Percentiles rank a stretch among this genome's conserved stretches.
Conservation (phyloP, 2,329 filamentous ascomycete species). For the Pseudocercospora fijiensis region DNA sequence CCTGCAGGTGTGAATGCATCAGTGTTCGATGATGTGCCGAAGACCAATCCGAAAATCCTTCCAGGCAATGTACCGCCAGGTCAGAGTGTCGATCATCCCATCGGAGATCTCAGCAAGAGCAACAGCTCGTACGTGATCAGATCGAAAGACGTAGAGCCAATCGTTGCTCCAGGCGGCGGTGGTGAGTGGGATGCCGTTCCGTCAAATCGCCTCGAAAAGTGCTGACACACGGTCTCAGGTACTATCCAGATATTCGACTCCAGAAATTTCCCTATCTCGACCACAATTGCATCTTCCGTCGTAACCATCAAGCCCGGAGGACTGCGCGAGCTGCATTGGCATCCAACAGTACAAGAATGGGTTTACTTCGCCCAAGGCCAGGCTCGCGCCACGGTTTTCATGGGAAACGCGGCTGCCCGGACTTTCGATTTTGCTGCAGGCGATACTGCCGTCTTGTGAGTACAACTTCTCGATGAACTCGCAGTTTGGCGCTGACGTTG, state of each 20-base stretch:
- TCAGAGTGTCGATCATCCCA: constrained; percentile 47
- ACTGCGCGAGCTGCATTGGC: constrained; percentile 68
- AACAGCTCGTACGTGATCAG: constrained; percentile 58
- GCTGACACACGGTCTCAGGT: constrained; percentile 31
- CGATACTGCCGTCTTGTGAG: constrained; percentile 42
- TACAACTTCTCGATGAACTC: neutral
- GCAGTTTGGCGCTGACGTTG: constrained; percentile 4
- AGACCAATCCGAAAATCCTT: constrained; percentile 61
- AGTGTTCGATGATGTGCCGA: constrained; percentile 60
- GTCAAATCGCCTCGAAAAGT: neutral
- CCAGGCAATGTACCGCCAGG: constrained; percentile 50
- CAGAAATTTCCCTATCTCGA: constrained; percentile 64
- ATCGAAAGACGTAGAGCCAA: constrained; percentile 12
- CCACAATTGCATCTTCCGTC: constrained; percentile 64
- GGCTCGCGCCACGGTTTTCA: constrained; percentile 63
- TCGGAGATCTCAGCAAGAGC: constrained; percentile 47
- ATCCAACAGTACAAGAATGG: constrained; percentile 62
- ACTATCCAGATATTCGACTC: constrained; percentile 62
- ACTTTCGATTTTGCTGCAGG: constrained; percentile 67
- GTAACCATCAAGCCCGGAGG: constrained; percentile 64
- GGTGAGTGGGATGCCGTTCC: constrained; percentile 31
- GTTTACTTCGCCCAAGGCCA: constrained; percentile 66
- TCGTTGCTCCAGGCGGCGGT: constrained; percentile 53
- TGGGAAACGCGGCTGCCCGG: constrained; percentile 56
- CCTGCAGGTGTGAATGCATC: constrained; percentile 49